Evolutionary conservation across 768 basidiomycete genomes (phyloP).

Genomic region (Astraeus odoratus): DNA sequence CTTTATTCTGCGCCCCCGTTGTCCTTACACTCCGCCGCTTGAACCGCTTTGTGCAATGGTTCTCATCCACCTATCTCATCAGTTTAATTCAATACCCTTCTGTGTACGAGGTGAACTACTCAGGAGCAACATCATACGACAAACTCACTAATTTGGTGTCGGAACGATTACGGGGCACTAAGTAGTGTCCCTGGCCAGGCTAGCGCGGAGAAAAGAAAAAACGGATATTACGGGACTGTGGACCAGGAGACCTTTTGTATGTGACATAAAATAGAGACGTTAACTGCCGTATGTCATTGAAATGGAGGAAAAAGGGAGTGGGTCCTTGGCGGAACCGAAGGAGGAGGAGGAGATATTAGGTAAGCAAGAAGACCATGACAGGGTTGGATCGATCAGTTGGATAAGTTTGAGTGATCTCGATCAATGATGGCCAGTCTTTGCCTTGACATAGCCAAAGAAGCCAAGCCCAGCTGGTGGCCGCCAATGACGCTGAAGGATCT

Average conservation of each 20-base stretch:
- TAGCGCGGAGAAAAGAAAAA: conserved; percentile 14
- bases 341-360: conserved; percentile 1
- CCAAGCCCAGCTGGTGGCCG: conserved; percentile 2
- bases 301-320: conserved; percentile 18
- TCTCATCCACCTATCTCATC: conserved; percentile 5
- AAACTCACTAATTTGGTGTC: conserved; percentile 25
- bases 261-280: conserved; percentile 15
- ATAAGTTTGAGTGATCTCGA: not conserved
- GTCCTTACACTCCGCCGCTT: too few species aligned
- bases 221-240: too few species aligned
- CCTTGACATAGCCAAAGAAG: conserved; percentile 9
- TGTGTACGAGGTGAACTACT: too few species aligned
- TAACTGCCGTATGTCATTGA: too few species aligned
- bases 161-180: not conserved
- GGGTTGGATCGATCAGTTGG: not conserved
- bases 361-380: conserved; percentile 2
- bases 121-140: conserved; percentile 9
- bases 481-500: not conserved
- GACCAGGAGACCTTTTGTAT: conserved; percentile 16
- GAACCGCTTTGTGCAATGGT: too few species aligned
- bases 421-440: not conserved
- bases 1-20: too few species aligned
- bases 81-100: conserved; percentile 5
- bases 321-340: not conserved
- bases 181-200: conserved; percentile 20